Conservation (phyloP, 2,329 filamentous ascomycete species). For the Colletotrichum scovillei region DNA sequence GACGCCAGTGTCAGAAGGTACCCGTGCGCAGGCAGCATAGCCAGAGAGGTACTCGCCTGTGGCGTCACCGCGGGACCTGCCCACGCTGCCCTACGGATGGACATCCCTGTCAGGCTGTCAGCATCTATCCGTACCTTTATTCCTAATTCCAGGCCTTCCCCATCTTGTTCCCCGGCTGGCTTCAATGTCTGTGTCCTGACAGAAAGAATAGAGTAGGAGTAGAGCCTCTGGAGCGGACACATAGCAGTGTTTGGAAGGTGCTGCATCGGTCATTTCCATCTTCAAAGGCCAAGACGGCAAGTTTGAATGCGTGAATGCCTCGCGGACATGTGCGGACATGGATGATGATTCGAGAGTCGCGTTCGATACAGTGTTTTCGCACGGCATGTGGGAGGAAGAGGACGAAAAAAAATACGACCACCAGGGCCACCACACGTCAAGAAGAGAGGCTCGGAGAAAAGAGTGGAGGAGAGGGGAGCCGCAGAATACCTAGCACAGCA, state of each 20-base stretch:
- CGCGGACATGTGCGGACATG: conserved; percentile 21
- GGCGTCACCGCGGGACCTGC: conserved; percentile 3
- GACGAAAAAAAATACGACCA: background rate
- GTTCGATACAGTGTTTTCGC: background rate
- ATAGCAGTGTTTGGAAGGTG: background rate
- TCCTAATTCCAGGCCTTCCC: background rate
- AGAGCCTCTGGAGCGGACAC: too few species aligned
- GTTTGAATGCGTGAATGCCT: background rate
- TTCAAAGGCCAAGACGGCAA: conserved; percentile 15
- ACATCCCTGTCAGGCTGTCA: conserved; percentile 14
- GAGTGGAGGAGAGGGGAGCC: background rate
- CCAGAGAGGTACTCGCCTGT: conserved; percentile 6
- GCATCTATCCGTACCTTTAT: background rate
- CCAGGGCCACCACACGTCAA: background rate
- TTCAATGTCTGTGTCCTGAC: background rate
- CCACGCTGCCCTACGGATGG: conserved; percentile 12
- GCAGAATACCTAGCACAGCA: too few species aligned
- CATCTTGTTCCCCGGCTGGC: background rate
- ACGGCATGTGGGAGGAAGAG: conserved; percentile 22
- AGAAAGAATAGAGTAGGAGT: too few species aligned
- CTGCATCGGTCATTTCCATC: conserved; percentile 24
- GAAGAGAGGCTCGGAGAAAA: background rate
- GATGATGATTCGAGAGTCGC: conserved; percentile 23
- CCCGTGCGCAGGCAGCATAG: conserved; percentile 27
- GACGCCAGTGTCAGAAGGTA: conserved; percentile 34